These are phyloP conservation scores for Monilinia laxa DNA, from an alignment of 2,329 filamentous ascomycete species.

Conservation along the genomic window DNA sequence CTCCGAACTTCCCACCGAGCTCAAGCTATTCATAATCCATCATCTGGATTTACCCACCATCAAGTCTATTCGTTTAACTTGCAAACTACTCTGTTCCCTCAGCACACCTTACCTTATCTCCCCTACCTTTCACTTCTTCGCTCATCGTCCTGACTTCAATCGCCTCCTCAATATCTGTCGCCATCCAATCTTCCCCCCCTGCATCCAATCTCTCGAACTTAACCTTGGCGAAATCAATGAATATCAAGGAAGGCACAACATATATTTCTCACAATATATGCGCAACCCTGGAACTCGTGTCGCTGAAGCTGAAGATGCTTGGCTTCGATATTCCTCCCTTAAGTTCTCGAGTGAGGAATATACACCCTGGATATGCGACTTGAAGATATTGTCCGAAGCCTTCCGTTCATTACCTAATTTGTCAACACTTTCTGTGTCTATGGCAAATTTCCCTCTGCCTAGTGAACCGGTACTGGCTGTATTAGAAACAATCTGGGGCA, in stretches of 20 bases:
- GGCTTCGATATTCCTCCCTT: constrained; percentile 38
- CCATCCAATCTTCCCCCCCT: constrained; percentile 31
- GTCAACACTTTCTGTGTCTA: constrained; percentile 1
- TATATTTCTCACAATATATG: constrained; percentile 36
- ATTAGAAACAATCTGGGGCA: constrained; percentile 33
- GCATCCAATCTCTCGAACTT: constrained; percentile 29
- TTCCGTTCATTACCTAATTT: constrained; percentile 33
- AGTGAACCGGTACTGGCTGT: constrained; percentile 22
- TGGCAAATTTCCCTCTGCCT: background rate
- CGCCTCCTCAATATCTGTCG: constrained; percentile 30
- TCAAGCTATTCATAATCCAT: background rate
- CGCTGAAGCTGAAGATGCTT: constrained; percentile 31
- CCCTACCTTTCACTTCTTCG: constrained; percentile 26
- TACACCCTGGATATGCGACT: constrained; percentile 30
- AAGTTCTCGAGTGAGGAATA: constrained; percentile 37
- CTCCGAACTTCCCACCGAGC: constrained; percentile 12
- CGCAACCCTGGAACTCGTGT: constrained; percentile 35
- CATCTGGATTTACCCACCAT: constrained; percentile 9
- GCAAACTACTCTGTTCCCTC: constrained; percentile 6
- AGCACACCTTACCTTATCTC: constrained; percentile 26
- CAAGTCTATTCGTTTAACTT: constrained; percentile 16
- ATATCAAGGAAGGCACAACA: constrained; percentile 38
- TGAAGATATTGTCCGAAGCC: constrained; percentile 24
- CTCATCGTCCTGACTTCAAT: constrained; percentile 28
- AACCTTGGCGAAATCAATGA: constrained; percentile 38